phyloP scores from a whole-genome alignment of 805 yeast genomes.

The Suhomyces sp. region DNA sequence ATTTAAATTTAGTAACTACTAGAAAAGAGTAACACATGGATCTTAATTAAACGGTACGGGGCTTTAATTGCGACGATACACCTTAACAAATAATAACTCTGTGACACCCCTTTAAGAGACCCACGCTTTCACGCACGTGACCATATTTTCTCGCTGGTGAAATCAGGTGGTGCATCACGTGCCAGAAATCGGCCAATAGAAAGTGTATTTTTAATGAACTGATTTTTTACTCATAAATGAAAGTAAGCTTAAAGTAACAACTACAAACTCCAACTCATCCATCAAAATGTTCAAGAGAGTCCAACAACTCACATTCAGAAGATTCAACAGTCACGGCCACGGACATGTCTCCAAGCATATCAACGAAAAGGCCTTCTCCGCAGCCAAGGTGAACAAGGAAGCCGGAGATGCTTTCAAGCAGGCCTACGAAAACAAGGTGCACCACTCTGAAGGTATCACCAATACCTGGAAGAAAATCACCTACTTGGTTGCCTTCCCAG shows the following conservation, averaged over 20 bases:
- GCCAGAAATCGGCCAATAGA: slow-evolving; percentile 5
- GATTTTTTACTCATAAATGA: slow-evolving; percentile 4
- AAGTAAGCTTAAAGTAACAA: too few species aligned
- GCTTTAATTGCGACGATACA: too few species aligned
- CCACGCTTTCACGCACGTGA: too few species aligned
- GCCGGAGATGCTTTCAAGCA: slow-evolving; percentile 72
- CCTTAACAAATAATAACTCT: too few species aligned
- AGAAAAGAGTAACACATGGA: too few species aligned
- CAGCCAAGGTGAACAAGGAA: slow-evolving; percentile 45
- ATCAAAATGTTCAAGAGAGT: slow-evolving; percentile 36
- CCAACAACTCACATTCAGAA: slow-evolving; percentile 37
- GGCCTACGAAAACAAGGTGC: slow-evolving; percentile 59
- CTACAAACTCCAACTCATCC: slow-evolving; percentile 1
- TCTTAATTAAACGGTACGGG: too few species aligned
- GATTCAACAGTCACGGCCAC: slow-evolving; percentile 43
- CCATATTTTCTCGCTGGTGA: too few species aligned
- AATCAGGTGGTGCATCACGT: neutral
- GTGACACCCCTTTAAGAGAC: too few species aligned
- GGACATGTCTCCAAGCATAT: slow-evolving; percentile 42
- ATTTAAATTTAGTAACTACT: too few species aligned
- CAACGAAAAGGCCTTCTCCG: slow-evolving; percentile 40
- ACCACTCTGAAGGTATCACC: slow-evolving; percentile 79
- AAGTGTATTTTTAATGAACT: slow-evolving; percentile 7
- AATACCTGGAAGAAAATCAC: slow-evolving; percentile 85
- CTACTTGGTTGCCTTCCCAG: slow-evolving; percentile 77